Conservation (phyloP, 805 yeast genomes). For the Pichia eremophila region DNA sequence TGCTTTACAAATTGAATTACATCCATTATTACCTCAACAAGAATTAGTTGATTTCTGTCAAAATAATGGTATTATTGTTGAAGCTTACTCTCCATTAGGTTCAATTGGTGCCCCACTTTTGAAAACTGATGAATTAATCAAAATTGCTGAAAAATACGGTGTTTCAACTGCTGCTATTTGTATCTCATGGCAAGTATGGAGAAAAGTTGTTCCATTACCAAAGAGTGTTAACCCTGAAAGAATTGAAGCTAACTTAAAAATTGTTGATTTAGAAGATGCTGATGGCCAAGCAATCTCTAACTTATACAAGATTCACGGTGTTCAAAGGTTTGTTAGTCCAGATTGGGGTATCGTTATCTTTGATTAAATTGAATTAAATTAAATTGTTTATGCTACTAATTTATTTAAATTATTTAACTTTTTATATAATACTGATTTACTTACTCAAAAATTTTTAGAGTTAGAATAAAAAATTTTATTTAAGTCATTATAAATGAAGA, state of each 20-base stretch:
- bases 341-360: constrained; percentile 8
- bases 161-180: constrained; percentile 42
- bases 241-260: constrained; percentile 29
- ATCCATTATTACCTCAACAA: constrained; percentile 61
- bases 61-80: constrained; percentile 45
- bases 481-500: constrained; percentile 34
- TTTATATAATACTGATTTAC: neutral
- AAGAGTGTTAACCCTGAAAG: constrained; percentile 26
- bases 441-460: neutral
- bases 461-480: neutral
- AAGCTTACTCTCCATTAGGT: constrained; percentile 78
- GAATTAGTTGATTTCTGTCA: constrained; percentile 47
- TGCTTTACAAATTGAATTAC: constrained; percentile 67
- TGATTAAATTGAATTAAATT: neutral
- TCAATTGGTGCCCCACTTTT: constrained; percentile 47
- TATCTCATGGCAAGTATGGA: constrained; percentile 49
- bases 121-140: constrained; percentile 32
- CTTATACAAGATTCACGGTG: neutral
- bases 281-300: constrained; percentile 16
- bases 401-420: neutral
- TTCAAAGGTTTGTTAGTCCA: constrained; percentile 8
- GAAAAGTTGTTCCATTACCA: constrained; percentile 37
- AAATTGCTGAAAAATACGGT: constrained; percentile 36
- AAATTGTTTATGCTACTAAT: neutral
- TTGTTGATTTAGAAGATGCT: constrained; percentile 26